Conservation (phyloP, 176 grass and related monocot species). For the Phragmites australis region DNA sequence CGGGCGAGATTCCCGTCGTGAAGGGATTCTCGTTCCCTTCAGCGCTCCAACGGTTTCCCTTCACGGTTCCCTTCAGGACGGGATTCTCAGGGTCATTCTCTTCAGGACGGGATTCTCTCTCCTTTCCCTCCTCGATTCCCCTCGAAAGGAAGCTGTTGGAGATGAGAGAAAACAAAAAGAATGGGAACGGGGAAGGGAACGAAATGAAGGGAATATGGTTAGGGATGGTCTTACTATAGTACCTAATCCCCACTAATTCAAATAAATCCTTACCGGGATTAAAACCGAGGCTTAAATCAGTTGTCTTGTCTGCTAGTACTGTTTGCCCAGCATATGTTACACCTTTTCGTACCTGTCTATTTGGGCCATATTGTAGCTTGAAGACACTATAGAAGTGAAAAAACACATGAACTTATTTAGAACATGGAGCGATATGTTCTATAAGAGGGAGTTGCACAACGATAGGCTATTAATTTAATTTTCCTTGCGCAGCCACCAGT, state of each 20-base stretch:
- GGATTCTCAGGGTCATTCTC: no score
- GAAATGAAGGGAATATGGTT: no score
- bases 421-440: constrained; percentile 22
- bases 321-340: neutral
- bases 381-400: neutral
- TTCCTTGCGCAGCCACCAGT: neutral
- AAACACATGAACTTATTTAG: constrained; percentile 5
- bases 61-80: no score
- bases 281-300: neutral
- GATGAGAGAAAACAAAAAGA: no score
- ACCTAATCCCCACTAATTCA: neutral
- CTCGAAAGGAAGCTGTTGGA: no score
- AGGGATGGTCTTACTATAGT: no score
- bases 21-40: no score
- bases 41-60: no score
- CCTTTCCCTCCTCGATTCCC: no score
- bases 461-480: constrained; percentile 33
- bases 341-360: neutral
- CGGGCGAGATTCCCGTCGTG: no score
- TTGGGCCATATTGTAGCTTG: constrained; percentile 15
- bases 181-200: no score
- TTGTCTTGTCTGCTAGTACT: neutral
- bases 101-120: no score
- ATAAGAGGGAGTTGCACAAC: neutral
- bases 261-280: neutral